A percentile compares a stretch with the other conserved stretches of the same genome.
Conservation (phyloP, 2,329 filamentous ascomycete species). For the Aspergillus sp. region DNA sequence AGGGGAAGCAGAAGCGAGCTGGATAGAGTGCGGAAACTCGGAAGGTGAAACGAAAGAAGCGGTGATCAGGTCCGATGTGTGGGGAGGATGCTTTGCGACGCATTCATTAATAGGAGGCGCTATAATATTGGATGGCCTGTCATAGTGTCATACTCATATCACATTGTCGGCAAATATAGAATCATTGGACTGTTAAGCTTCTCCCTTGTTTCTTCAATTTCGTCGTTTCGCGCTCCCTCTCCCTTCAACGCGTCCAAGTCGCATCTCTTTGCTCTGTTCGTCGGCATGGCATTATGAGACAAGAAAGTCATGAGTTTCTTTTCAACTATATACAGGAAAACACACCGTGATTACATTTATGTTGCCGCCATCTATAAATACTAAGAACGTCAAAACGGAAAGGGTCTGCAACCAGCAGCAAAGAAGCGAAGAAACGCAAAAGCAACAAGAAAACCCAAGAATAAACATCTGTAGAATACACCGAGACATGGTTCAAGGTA, state of each 20-base stretch:
- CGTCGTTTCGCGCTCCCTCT: neutral
- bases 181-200: neutral
- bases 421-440: neutral
- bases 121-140: neutral
- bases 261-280: no score
- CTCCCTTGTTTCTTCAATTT: slow-evolving; percentile 1
- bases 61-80: no score
- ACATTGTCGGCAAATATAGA: no score
- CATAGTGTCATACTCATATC: neutral
- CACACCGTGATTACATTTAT: slow-evolving; percentile 12
- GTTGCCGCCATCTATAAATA: slow-evolving; percentile 15
- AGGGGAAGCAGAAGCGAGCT: no score
- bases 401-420: slow-evolving; percentile 17
- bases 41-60: no score
- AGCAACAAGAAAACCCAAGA: slow-evolving; percentile 2
- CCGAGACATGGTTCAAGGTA: slow-evolving; percentile 9
- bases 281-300: neutral
- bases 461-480: slow-evolving; percentile 23
- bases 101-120: no score
- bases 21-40: no score
- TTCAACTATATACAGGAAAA: slow-evolving; percentile 6
- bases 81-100: no score
- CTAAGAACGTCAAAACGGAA: slow-evolving; percentile 12
- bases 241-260: no score
- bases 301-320: neutral